A percentile compares a stretch with the other conserved stretches of the same genome.
Evolutionary conservation across 805 yeast genomes (phyloP).

Genomic region (Metschnikowia vanudenii): DNA sequence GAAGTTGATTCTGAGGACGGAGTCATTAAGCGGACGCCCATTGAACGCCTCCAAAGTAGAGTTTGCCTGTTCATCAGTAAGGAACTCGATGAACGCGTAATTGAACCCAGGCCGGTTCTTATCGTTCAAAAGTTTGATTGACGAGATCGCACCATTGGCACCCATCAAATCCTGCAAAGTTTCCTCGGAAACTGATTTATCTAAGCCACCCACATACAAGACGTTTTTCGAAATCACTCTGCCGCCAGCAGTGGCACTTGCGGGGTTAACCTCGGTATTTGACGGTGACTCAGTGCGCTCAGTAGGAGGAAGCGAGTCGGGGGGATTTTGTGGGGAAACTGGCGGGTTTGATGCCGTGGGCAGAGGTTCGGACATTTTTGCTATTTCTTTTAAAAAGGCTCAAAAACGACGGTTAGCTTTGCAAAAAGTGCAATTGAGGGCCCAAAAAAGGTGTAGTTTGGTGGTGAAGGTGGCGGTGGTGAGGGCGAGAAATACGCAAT

Average conservation of each 20-base stretch:
- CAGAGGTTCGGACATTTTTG: conserved; percentile 5
- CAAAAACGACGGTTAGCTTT: neutral
- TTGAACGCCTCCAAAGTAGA: conserved; percentile 60
- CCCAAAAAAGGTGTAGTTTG: too few relatives aligned
- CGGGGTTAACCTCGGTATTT: conserved; percentile 37
- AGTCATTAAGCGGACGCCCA: conserved; percentile 54
- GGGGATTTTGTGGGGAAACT: neutral
- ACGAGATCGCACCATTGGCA: conserved; percentile 57
- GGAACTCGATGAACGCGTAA: conserved; percentile 83
- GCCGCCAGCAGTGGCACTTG: conserved; percentile 78
- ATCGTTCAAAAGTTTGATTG: conserved; percentile 71
- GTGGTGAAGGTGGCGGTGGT: too few relatives aligned
- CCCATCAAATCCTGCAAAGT: conserved; percentile 60
- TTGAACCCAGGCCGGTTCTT: conserved; percentile 71
- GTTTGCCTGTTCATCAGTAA: conserved; percentile 54
- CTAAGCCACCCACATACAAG: conserved; percentile 74
- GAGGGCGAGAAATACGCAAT: neutral
- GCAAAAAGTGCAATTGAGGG: neutral
- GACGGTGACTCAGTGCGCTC: conserved; percentile 1
- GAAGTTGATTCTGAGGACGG: conserved; percentile 68
- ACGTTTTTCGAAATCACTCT: conserved; percentile 73
- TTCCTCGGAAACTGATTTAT: conserved; percentile 63
- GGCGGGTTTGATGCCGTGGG: conserved; percentile 1
- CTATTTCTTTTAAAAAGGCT: neutral
- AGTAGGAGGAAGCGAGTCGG: neutral